Conservation (phyloP, 441 rosid genomes). For the Jatropha multifida region DNA sequence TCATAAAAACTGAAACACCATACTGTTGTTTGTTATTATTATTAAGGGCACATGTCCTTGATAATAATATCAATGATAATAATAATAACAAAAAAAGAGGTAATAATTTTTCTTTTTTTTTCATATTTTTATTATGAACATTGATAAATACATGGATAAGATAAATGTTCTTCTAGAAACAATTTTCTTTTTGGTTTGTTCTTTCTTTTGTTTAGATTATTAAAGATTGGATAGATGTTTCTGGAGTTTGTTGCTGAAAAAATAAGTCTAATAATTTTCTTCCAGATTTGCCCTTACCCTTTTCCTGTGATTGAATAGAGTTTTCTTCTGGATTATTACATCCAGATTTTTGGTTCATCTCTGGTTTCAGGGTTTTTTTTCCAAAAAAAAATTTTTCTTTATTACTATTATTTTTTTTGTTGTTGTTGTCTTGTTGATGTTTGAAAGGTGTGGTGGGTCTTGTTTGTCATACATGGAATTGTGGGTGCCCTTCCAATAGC, state of each 20-base stretch:
- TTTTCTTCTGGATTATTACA: neutral
- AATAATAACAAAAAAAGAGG: slow-evolving; percentile 11
- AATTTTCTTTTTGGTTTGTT: neutral
- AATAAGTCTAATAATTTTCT: slow-evolving; percentile 25
- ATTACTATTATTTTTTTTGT: neutral
- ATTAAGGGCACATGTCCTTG: slow-evolving; percentile 9
- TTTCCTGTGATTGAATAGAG: slow-evolving; percentile 16
- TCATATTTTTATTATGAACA: neutral
- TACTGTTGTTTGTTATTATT: neutral
- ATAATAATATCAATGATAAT: neutral
- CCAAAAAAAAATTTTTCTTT: neutral
- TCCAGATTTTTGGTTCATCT: slow-evolving; percentile 14
- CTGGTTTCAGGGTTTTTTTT: slow-evolving; percentile 14
- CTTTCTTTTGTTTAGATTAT: neutral
- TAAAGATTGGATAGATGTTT: neutral
- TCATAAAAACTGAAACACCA: neutral
- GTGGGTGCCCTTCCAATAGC: slow-evolving; percentile 29
- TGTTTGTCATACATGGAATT: slow-evolving; percentile 35
- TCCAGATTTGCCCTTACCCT: slow-evolving; percentile 47
- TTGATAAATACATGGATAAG: neutral
- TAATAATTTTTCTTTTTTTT: neutral
- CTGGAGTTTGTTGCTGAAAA: neutral
- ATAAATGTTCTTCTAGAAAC: neutral
- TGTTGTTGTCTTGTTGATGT: slow-evolving; percentile 3
- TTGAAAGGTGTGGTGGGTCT: slow-evolving; percentile 20